Evolutionary conservation across 768 basidiomycete genomes (phyloP).

Genomic region (Agaricus bisporus): DNA sequence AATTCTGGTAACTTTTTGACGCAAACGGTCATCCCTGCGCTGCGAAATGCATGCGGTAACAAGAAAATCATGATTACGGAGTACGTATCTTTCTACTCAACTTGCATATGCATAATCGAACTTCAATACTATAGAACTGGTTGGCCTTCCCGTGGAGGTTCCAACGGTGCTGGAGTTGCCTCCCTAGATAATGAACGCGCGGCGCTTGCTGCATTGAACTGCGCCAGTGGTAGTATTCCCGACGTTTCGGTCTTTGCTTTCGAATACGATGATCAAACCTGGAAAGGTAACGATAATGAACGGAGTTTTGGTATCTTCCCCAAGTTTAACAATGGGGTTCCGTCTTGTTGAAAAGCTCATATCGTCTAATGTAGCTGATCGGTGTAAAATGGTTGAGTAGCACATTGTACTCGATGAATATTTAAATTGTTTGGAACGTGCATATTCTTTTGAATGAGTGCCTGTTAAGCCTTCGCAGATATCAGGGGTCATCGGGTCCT

Average conservation of each 20-base stretch:
- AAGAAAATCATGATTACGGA: conserved; percentile 31
- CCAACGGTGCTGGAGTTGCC: conserved; percentile 23
- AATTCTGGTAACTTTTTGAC: conserved; percentile 33
- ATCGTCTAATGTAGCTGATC: too few relatives aligned
- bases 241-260: conserved; percentile 29
- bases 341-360: conserved; percentile 13
- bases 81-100: conserved; percentile 14
- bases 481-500: too few relatives aligned
- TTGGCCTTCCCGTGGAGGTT: conserved; percentile 33
- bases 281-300: conserved; percentile 32
- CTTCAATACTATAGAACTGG: conserved; percentile 23
- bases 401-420: too few relatives aligned
- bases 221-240: conserved; percentile 24
- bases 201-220: conserved; percentile 30
- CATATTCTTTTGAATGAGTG: too few relatives aligned
- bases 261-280: conserved; percentile 31
- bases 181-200: conserved; percentile 25
- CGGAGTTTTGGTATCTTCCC: conserved; percentile 33
- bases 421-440: too few relatives aligned
- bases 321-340: conserved; percentile 21
- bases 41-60: conserved; percentile 28
- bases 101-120: too few relatives aligned
- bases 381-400: too few relatives aligned
- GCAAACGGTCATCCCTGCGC: conserved; percentile 30
- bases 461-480: too few relatives aligned